A percentile compares a stretch with the other conserved stretches of the same genome.
These are phyloP conservation scores for Parathielavia hyrcaniae DNA, from an alignment of 495 filamentous ascomycete genomes.

Conservation along the genomic window DNA sequence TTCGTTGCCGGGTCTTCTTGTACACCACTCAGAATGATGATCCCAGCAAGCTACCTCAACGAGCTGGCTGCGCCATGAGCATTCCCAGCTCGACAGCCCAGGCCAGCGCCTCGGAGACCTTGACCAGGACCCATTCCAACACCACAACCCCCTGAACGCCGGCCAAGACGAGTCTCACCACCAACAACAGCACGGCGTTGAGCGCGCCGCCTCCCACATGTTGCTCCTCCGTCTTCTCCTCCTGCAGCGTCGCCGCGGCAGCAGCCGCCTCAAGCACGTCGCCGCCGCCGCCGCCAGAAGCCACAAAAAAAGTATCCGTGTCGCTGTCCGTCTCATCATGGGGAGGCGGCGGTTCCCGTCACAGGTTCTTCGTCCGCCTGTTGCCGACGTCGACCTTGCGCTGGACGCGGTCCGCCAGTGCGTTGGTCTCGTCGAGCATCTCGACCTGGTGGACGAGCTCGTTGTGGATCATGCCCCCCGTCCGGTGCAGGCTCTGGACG, in stretches of 20 bases:
- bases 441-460: constrained; percentile 82
- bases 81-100: constrained; percentile 30
- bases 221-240: constrained; percentile 2
- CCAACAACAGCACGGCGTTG: constrained; percentile 25
- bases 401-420: constrained; percentile 65
- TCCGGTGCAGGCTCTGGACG: constrained; percentile 73
- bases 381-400: constrained; percentile 78
- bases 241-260: background rate
- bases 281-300: background rate
- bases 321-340: background rate
- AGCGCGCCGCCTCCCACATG: constrained; percentile 18
- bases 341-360: constrained; percentile 24
- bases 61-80: constrained; percentile 21
- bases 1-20: background rate
- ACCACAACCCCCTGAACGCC: constrained; percentile 25
- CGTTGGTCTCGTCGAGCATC: constrained; percentile 67
- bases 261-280: background rate
- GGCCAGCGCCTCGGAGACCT: constrained; percentile 23
- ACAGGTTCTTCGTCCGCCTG: constrained; percentile 70
- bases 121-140: constrained; percentile 25
- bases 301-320: background rate
- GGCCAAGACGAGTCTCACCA: constrained; percentile 25
- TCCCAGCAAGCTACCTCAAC: background rate
- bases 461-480: constrained; percentile 76
- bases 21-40: background rate